Base-by-base conservation (phyloP, 164 flowering plant species). In the Vitis rupestris region DNA sequence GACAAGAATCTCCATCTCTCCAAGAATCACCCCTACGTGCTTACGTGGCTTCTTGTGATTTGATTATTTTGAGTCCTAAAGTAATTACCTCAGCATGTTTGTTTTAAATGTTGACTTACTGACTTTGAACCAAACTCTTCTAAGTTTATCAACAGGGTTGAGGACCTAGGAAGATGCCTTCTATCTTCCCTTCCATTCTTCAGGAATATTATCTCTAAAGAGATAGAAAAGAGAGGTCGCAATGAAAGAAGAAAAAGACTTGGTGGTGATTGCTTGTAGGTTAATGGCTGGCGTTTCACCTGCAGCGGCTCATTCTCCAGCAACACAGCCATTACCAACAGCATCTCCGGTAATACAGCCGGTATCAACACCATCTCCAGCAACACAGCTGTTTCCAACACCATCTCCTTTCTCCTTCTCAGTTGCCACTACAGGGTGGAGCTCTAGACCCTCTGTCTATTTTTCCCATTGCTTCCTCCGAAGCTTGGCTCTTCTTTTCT, bases 361-460 rank as follows among this genome's bases (percentile, higher is more conserved):
- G 44, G 4, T 37, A 3, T 6, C 44, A 37, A 31, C 44, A 31
- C 44, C 44, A 31, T 31, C 44, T 31, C n/a, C 86, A 72, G 14
- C 82, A 60, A 7, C 7, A 3, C 72, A 58, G n/a, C 53, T 67
- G 7, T 70, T 72, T 30, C 82, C 81, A 16, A 82, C 83, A 1
- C 86, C 87, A 51, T 84, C 86, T 3, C 84, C 87, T 0, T 82
- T 75, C 68, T 69, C 83, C 1, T 74, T 74, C 68, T 74, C 85
- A 0, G 76, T 69, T 13, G 77, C 82, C 51, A 72, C 86, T 7
- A 64, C 83, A 3, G 53, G 80, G 53, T 72, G 74, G 79, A 82
- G 81, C 70, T 68, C 81, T 8, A 61, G 70, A 53, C 79, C 82
- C 12, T 16, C 74, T 30, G 13, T 81, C 31, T 74, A 76, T 37